phyloP scores from a whole-genome alignment of 1,284 basidiomycete species.

The Paramarasmius palmivorus region DNA sequence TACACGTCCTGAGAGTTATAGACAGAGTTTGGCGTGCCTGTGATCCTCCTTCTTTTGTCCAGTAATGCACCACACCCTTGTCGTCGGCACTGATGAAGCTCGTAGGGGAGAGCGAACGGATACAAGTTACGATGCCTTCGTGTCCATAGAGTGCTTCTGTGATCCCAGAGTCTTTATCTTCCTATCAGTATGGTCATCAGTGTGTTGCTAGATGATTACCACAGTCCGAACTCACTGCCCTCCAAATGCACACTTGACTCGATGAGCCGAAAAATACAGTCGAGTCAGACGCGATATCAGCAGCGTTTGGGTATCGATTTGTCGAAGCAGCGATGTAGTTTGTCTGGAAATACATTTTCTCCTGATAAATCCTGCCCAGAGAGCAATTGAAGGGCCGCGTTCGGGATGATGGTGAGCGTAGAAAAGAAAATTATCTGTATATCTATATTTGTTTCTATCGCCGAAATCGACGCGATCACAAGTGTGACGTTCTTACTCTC shows the following conservation, averaged over 20 bases:
- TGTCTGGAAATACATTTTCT: conserved; percentile 31
- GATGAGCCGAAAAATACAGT: conserved; percentile 79
- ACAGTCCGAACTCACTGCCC: conserved; percentile 49
- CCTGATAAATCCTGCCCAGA: background rate
- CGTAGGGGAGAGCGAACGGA: conserved; percentile 58
- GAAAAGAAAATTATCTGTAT: background rate
- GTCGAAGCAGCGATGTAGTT: conserved; percentile 80
- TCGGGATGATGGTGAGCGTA: background rate
- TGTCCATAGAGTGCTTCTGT: conserved; percentile 75
- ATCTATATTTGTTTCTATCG: background rate
- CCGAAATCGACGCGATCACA: no score
- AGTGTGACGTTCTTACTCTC: background rate
- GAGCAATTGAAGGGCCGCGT: background rate
- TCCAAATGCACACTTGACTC: conserved; percentile 80
- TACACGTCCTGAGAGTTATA: conserved; percentile 11
- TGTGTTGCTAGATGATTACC: conserved; percentile 21
- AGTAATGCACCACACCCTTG: conserved; percentile 58
- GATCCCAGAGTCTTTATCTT: conserved; percentile 54
- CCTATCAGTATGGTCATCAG: conserved; percentile 33
- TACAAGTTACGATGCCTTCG: conserved; percentile 71
- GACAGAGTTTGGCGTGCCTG: conserved; percentile 37
- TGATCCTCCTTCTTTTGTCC: conserved; percentile 41
- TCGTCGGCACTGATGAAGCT: conserved; percentile 75
- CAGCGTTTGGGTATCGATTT: conserved; percentile 74
- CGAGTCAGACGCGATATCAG: conserved; percentile 54